Conservation (phyloP, 2,329 filamentous ascomycete genomes). For the Lachnellula cervina region DNA sequence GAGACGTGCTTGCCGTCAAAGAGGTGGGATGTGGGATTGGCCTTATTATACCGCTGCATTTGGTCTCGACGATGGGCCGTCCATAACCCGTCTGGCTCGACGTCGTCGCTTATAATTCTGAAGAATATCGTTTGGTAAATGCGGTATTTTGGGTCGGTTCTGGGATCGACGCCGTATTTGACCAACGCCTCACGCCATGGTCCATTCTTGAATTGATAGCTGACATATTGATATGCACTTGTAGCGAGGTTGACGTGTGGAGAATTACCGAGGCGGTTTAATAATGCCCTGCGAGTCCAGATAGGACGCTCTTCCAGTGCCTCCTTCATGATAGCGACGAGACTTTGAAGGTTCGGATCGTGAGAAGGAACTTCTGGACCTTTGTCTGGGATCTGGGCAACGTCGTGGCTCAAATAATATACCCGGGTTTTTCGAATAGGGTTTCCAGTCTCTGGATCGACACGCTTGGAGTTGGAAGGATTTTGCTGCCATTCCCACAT, state of each 20-base stretch:
- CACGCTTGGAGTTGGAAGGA: slow-evolving; percentile 50
- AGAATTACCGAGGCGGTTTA: slow-evolving; percentile 61
- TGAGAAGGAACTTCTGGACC: slow-evolving; percentile 15
- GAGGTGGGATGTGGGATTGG: slow-evolving; percentile 47
- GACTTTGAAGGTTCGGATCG: slow-evolving; percentile 54
- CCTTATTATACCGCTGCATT: slow-evolving; percentile 36
- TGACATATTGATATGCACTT: slow-evolving; percentile 74
- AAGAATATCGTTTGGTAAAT: slow-evolving; percentile 88
- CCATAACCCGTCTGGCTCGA: slow-evolving; percentile 14
- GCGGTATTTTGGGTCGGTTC: slow-evolving; percentile 69
- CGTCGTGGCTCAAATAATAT: slow-evolving; percentile 22
- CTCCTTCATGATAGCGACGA: slow-evolving; percentile 58
- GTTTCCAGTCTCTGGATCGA: slow-evolving; percentile 29
- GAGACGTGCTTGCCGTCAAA: slow-evolving; percentile 76
- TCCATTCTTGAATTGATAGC: slow-evolving; percentile 88
- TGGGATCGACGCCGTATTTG: slow-evolving; percentile 80
- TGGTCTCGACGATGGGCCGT: slow-evolving; percentile 20
- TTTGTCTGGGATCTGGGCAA: slow-evolving; percentile 16
- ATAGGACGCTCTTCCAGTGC: slow-evolving; percentile 73
- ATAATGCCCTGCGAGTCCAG: slow-evolving; percentile 78
- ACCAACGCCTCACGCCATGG: slow-evolving; percentile 89
- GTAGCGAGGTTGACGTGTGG: slow-evolving; percentile 57
- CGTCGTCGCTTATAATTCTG: slow-evolving; percentile 42
- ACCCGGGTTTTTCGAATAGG: slow-evolving; percentile 26
- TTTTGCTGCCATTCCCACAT: slow-evolving; percentile 84